Percentiles rank a stretch among this genome's conserved stretches.
Conservation (phyloP, 2,329 filamentous ascomycete species). For the Claviceps quebecensis region DNA sequence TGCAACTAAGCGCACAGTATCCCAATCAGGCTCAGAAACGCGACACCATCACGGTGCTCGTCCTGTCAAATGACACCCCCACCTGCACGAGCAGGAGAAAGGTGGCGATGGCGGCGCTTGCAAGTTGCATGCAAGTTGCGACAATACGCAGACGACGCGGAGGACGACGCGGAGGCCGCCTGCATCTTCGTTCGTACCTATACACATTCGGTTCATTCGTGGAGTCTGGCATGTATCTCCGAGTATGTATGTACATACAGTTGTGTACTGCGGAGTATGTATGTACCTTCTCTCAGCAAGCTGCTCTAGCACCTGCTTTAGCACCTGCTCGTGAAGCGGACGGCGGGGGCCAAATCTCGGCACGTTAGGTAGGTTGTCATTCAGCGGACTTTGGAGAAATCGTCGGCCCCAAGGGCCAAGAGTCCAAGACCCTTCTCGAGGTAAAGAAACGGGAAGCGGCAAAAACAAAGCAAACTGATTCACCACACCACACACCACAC, state of each 20-base stretch:
- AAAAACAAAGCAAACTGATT: neutral
- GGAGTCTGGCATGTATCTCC: no score
- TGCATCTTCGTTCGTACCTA: no score
- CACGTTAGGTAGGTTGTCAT: neutral
- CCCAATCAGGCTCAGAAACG: no score
- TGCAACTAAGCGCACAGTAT: no score
- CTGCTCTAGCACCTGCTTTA: neutral
- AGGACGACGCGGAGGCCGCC: no score
- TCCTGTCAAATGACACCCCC: no score
- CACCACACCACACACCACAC: neutral
- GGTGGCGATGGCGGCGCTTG: no score
- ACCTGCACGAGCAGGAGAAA: no score
- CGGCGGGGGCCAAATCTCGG: neutral
- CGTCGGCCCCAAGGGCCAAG: neutral
- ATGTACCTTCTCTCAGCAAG: neutral
- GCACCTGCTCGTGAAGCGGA: slow-evolving; percentile 2
- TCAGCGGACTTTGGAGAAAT: neutral
- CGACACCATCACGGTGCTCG: no score
- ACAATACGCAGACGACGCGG: no score
- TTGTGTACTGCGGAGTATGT: neutral
- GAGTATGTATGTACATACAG: neutral
- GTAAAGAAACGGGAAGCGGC: neutral
- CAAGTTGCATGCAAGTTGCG: no score
- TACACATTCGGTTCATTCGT: no score
- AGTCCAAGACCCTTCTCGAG: neutral